Evolutionary conservation across 345 rosid species (phyloP).

Genomic region (Citrus glauca): DNA sequence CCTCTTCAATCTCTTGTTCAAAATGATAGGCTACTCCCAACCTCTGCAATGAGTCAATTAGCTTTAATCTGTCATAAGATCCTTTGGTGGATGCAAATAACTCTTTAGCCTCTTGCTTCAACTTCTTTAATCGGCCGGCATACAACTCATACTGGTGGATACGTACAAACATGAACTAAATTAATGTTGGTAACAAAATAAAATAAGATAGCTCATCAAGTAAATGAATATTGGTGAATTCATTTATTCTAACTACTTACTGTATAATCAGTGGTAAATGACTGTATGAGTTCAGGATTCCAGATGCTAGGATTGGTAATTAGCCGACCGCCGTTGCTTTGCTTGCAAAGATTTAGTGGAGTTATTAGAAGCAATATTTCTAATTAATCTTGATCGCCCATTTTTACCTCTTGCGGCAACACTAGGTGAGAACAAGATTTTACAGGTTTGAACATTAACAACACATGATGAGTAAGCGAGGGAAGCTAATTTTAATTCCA

Average conservation of each 20-base stretch:
- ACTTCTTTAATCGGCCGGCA: not conserved
- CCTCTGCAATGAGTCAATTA: slow-evolving; percentile 11
- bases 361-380: not conserved
- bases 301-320: slow-evolving; percentile 16
- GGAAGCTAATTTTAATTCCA: no score
- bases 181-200: not conserved
- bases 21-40: slow-evolving; percentile 16
- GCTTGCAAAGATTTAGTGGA: not conserved
- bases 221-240: no score
- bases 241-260: not conserved
- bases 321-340: not conserved
- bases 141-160: slow-evolving; percentile 8
- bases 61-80: not conserved
- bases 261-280: not conserved
- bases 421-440: no score
- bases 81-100: not conserved
- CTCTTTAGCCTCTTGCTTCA: slow-evolving; percentile 6
- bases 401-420: no score
- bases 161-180: no score
- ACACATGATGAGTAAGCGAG: no score
- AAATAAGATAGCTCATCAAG: not conserved
- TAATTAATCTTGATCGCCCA: no score
- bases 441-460: no score
- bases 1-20: slow-evolving; percentile 11
- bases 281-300: slow-evolving; percentile 8